Conservation (phyloP, 441 rosid genomes). For the Omphalea diandra region DNA sequence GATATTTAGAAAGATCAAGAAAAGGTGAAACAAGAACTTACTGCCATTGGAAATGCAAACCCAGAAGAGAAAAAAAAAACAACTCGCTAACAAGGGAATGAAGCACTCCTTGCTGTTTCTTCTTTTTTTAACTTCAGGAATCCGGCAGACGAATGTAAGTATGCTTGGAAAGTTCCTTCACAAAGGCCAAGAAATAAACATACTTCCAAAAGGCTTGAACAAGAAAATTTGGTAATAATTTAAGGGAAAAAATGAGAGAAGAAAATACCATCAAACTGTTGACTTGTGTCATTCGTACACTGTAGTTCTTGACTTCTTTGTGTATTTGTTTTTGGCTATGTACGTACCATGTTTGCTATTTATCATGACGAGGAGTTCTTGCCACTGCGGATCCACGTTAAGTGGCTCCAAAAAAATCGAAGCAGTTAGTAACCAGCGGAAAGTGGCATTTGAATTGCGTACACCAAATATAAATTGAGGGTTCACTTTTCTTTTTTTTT, state of each 20-base stretch:
- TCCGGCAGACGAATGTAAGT: neutral
- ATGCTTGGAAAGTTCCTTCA: neutral
- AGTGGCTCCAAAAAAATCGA: too few species aligned
- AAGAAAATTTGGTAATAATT: neutral
- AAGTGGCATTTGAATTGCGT: too few species aligned
- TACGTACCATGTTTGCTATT: too few species aligned
- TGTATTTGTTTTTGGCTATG: too few species aligned
- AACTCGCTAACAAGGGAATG: too few species aligned
- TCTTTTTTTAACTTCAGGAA: neutral
- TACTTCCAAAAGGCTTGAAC: constrained; percentile 8
- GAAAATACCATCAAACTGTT: neutral
- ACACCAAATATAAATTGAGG: too few species aligned
- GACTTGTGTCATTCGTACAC: neutral
- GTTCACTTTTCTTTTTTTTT: too few species aligned
- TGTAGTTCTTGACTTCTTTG: neutral
- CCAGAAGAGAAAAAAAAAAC: too few species aligned
- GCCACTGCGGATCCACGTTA: too few species aligned
- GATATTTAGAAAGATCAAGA: neutral
- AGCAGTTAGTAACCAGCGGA: too few species aligned
- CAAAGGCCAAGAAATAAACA: neutral
- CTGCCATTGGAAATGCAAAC: constrained; percentile 13
- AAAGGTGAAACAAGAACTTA: neutral
- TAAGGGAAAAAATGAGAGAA: neutral
- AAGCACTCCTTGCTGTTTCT: neutral
- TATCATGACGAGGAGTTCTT: too few species aligned